Evolutionary conservation across 2,329 filamentous ascomycete species (phyloP), one percentile per base, ranked within the genome.

Genomic region (Gliomastix tumulicola): DNA sequence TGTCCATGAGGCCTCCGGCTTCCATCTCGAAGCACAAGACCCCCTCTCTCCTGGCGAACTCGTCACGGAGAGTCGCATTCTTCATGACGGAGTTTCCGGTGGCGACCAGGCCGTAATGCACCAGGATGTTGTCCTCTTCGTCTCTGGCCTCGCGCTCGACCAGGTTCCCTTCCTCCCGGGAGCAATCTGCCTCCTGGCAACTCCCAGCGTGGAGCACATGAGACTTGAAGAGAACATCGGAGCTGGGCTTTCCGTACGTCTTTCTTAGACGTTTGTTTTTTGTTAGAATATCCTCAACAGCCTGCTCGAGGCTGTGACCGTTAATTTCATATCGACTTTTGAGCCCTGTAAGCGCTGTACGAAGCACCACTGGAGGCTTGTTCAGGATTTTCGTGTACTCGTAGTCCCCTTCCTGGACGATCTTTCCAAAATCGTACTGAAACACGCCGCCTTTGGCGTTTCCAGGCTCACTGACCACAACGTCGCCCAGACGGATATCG

Each of bases 401-500:
- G 18, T 42, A 44, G 4, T 25, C 25, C 16, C 38, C 35, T 4
- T 32, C 30, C 22, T 44, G 38, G 1, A 42, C 30, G 6, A 34
- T 31, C 34, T 44, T 44, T 6, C 41, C 38, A n/a, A 35, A 41
- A 11, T 44, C 41, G 28, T 44, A 44, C 5, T 43, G 32, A 3
- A 43, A 23, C 2, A 44, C 36, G 3, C 40, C 43, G 2, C 38
- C 35, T 2, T 33, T 4, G 0, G 32, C 34, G 2, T 32, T 23
- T 3, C 23, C 13, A 2, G 33, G 22, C 9, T 19, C 35, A 4
- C 39, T 38, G 8, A 64, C 54, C 7, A 64, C 49, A 1, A 63
- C 48, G 42, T 63, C 56, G 2, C 59, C 60, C 17, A 63, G 48
- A 5, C 60, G 53, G 11, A 63, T 63, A 41, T 63, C 59, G 4